Evolutionary conservation across 257 asterid genomes (phyloP).

Genomic region (Penstemon newberryi): DNA sequence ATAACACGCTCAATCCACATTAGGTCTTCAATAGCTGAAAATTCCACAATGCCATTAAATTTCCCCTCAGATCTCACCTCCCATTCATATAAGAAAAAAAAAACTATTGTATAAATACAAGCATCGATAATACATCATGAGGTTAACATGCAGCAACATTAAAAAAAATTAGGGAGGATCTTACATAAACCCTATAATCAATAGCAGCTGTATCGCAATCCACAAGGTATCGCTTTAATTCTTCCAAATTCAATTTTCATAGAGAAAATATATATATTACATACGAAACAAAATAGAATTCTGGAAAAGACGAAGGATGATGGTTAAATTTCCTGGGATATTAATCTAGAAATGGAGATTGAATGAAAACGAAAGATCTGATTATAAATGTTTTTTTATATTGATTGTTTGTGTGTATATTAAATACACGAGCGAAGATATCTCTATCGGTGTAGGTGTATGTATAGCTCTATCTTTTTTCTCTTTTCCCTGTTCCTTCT

Average conservation of each 20-base stretch:
- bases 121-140: slow-evolving; percentile 21
- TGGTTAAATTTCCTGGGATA: slow-evolving; percentile 18
- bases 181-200: slow-evolving; percentile 38
- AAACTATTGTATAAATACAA: slow-evolving; percentile 23
- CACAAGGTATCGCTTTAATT: slow-evolving; percentile 29
- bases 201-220: slow-evolving; percentile 38
- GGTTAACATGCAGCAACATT: neutral
- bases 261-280: neutral
- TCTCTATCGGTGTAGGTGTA: neutral
- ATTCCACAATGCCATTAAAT: slow-evolving; percentile 27
- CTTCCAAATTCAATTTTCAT: slow-evolving; percentile 10
- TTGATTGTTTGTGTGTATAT: neutral
- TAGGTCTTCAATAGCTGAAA: slow-evolving; percentile 14
- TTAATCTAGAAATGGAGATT: slow-evolving; percentile 31
- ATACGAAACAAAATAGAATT: slow-evolving; percentile 19
- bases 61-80: slow-evolving; percentile 36
- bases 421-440: neutral
- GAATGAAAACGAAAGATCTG: slow-evolving; percentile 41
- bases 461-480: slow-evolving; percentile 5
- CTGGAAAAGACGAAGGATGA: slow-evolving; percentile 20
- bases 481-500: slow-evolving; percentile 4
- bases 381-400: neutral
- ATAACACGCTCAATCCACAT: neutral
- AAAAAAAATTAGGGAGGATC: slow-evolving; percentile 6
- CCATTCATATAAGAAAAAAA: slow-evolving; percentile 13